Conservation (phyloP, 2,329 filamentous ascomycete species). For the Colletotrichum shisoi region DNA sequence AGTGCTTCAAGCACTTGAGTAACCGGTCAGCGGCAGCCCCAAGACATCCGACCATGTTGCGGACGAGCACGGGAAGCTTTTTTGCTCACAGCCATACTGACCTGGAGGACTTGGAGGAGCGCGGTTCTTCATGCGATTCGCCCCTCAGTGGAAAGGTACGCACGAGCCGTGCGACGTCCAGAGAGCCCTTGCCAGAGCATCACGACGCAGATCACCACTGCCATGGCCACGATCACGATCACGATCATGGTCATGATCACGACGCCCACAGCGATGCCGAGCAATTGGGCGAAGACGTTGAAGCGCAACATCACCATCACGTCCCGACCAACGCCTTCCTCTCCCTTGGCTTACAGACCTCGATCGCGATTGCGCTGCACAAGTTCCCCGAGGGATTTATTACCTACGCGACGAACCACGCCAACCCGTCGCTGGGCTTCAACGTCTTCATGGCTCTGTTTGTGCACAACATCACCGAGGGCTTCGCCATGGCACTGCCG, state of each 20-base stretch:
- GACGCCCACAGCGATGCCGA: constrained; percentile 47
- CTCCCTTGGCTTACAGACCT: constrained; percentile 94
- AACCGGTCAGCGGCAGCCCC: constrained; percentile 49
- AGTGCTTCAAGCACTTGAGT: constrained; percentile 68
- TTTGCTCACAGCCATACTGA: constrained; percentile 43
- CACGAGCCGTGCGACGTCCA: constrained; percentile 52
- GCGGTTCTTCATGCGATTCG: constrained; percentile 45
- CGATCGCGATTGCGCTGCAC: constrained; percentile 92
- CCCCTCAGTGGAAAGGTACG: constrained; percentile 48
- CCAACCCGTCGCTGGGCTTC: constrained; percentile 85
- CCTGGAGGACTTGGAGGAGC: constrained; percentile 46
- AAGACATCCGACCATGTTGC: constrained; percentile 51
- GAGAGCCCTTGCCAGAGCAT: constrained; percentile 46
- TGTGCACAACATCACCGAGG: constrained; percentile 98
- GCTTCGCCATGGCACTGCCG: constrained; percentile 91
- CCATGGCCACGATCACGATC: constrained; percentile 35
- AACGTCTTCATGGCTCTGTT: constrained; percentile 95
- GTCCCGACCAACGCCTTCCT: constrained; percentile 93
- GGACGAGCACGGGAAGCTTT: constrained; percentile 53
- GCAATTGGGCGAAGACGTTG: constrained; percentile 50
- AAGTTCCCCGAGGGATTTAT: constrained; percentile 90
- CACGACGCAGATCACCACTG: constrained; percentile 43
- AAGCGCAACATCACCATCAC: constrained; percentile 83
- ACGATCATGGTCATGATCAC: constrained; percentile 26
- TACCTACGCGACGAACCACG: constrained; percentile 97